A percentile compares a stretch with the other conserved stretches of the same genome.
These are phyloP conservation scores for Pulicaria dysenterica DNA, from an alignment of 129 eudicot genomes.

Conservation along the genomic window DNA sequence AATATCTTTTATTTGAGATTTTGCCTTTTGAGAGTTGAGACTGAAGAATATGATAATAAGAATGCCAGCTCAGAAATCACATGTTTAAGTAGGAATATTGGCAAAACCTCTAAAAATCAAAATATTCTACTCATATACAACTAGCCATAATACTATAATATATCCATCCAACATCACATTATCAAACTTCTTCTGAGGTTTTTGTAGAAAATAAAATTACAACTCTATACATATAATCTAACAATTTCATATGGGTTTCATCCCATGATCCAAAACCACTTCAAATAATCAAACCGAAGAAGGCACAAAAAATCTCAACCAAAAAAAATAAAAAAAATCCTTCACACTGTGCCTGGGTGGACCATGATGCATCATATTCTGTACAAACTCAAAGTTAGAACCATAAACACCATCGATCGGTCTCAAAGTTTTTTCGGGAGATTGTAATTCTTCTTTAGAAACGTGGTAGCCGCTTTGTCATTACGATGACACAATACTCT, in stretches of 20 bases:
- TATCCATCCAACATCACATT: neutral
- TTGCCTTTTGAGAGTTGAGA: too few relatives aligned
- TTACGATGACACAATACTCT: slow-evolving; percentile 73
- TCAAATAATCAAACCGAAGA: slow-evolving; percentile 20
- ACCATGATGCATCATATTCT: slow-evolving; percentile 17
- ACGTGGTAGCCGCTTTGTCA: slow-evolving; percentile 69
- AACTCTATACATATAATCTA: slow-evolving; percentile 21
- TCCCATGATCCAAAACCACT: slow-evolving; percentile 15
- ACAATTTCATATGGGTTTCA: neutral
- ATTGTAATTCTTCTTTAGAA: slow-evolving; percentile 64
- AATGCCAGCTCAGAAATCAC: too few relatives aligned
- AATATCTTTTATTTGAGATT: too few relatives aligned
- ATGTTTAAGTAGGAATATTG: neutral
- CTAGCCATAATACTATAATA: neutral
- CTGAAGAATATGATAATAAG: too few relatives aligned
- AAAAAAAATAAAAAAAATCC: slow-evolving; percentile 1
- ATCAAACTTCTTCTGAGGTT: neutral
- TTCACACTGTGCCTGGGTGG: neutral
- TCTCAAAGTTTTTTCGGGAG: slow-evolving; percentile 61
- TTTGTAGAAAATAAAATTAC: neutral
- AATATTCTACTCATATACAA: neutral
- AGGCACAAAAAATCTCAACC: neutral
- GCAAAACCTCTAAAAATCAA: slow-evolving; percentile 11
- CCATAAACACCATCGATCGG: neutral
- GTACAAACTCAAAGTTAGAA: slow-evolving; percentile 26